Evolutionary conservation across 208 protist species (phyloP).

Genomic region (Porcisia hertigi): DNA sequence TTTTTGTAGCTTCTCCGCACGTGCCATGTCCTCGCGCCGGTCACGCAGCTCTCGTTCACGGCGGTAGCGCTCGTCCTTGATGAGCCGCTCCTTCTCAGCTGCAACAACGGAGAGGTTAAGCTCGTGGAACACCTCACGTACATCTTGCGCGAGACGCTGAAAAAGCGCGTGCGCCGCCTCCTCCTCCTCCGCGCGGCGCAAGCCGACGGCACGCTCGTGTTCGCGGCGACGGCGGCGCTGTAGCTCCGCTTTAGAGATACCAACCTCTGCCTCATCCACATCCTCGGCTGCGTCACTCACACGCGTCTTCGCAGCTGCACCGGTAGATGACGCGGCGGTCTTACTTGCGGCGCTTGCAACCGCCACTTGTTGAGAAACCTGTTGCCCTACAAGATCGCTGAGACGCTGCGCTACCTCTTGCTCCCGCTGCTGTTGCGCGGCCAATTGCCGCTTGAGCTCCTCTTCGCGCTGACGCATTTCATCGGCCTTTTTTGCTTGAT

Average conservation of each 20-base stretch:
- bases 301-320: constrained; percentile 6
- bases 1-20: constrained; percentile 57
- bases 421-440: constrained; percentile 37
- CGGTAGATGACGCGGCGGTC: constrained; percentile 2
- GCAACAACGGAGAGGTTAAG: constrained; percentile 90
- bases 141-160: constrained; percentile 86
- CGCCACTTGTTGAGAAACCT: constrained; percentile 35
- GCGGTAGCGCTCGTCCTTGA: constrained; percentile 92
- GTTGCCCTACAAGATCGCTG: constrained; percentile 36
- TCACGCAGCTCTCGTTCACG: constrained; percentile 82
- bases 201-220: constrained; percentile 62
- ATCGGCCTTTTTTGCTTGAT: constrained; percentile 43
- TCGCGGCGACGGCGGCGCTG: constrained; percentile 73
- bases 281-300: constrained; percentile 10
- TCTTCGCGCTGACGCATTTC: constrained; percentile 41
- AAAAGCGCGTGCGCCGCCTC: constrained; percentile 79
- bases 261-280: neutral
- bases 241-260: constrained; percentile 34
- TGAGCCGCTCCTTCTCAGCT: constrained; percentile 87
- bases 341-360: constrained; percentile 9
- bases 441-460: constrained; percentile 34
- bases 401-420: constrained; percentile 41
- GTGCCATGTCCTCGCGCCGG: constrained; percentile 64
- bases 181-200: constrained; percentile 79
- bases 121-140: constrained; percentile 91